Evolutionary conservation across 2,329 filamentous ascomycete genomes (phyloP).

Genomic region (Fusarium verticillioides): DNA sequence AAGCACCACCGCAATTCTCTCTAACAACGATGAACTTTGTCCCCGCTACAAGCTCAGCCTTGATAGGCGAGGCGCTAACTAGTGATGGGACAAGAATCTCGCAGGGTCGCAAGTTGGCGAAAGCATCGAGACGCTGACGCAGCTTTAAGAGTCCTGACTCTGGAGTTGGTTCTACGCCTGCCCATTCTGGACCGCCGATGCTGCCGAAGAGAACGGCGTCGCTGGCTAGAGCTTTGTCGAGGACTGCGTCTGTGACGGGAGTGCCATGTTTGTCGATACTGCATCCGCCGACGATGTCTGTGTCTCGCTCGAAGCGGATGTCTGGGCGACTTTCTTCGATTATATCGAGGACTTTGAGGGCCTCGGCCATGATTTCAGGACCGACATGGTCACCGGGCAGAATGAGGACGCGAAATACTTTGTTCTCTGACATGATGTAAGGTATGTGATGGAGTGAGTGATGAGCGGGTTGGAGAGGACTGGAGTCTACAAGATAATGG

Average conservation of each 20-base stretch:
- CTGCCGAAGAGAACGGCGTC: constrained; percentile 61
- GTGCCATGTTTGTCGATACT: constrained; percentile 58
- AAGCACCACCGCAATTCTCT: constrained; percentile 63
- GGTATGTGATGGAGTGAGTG: background rate
- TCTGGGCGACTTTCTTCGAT: constrained; percentile 48
- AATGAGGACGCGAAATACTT: constrained; percentile 52
- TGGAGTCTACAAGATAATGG: background rate
- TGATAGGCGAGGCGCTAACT: constrained; percentile 56
- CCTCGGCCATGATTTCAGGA: constrained; percentile 59
- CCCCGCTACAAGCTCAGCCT: constrained; percentile 55
- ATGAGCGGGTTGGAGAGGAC: rapidly evolving
- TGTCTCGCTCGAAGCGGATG: constrained; percentile 45
- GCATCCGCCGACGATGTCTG: constrained; percentile 49
- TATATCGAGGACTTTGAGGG: constrained; percentile 58
- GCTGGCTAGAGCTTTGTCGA: constrained; percentile 52
- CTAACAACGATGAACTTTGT: constrained; percentile 61
- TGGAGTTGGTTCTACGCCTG: constrained; percentile 52
- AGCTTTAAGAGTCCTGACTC: constrained; percentile 58
- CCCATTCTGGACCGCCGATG: constrained; percentile 62
- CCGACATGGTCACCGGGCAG: constrained; percentile 60
- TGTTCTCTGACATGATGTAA: background rate
- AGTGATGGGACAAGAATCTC: constrained; percentile 56
- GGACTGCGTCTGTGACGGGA: constrained; percentile 56
- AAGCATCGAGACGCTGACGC: constrained; percentile 55
- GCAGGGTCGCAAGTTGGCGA: constrained; percentile 63